Base-by-base conservation (phyloP, 768 basidiomycete genomes). In the Mycena albidolilacea region DNA sequence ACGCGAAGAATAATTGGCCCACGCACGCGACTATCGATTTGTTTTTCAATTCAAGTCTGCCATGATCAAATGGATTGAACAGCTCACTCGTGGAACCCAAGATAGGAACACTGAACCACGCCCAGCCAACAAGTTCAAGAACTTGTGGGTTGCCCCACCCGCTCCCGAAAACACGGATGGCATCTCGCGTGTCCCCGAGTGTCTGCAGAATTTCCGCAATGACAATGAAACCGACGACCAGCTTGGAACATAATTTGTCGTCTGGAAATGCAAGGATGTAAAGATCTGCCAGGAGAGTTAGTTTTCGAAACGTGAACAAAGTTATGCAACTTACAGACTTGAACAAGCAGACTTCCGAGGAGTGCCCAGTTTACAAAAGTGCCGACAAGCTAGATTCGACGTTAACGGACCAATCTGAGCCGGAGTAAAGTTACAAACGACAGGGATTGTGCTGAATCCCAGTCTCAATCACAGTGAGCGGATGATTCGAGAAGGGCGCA, bases 1-100 rank as follows among this genome's bases (percentile, higher is more conserved):
- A 70, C n/a, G 62, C 69, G 30, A 70, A 70, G 41, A 71, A 71
- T 35, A 71, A 5, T 43, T 71, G 70, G n/a, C 63, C 70, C 1
- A 65, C 21, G 17, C 62, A 64, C 17, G 55, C 70, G n/a, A 71
- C 69, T 69, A 44, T 7, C n/a, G 30, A 30, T 14, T 35, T 5
- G 8, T n/a, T 35, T 55, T 30, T 52, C 8, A 52, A 19, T 52
- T 43, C 41, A 43, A 43, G 41, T 43, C 41, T 43, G 41, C 10
- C 9, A 14, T 9, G 41, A 43, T 43, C 41, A 43, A 43, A 30
- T 1, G 30, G 30, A 30, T 14, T 14, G 41, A 43, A 43, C 41
- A 43, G 10, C 17, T 48, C 12, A 48, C 46, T 48, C 17, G 17
- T 15, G 14, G 46, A 48, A 14, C 55, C 46, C 7, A 48, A 1